Conservation (phyloP, 2,329 filamentous ascomycete species). For the Aspergillus sp. region DNA sequence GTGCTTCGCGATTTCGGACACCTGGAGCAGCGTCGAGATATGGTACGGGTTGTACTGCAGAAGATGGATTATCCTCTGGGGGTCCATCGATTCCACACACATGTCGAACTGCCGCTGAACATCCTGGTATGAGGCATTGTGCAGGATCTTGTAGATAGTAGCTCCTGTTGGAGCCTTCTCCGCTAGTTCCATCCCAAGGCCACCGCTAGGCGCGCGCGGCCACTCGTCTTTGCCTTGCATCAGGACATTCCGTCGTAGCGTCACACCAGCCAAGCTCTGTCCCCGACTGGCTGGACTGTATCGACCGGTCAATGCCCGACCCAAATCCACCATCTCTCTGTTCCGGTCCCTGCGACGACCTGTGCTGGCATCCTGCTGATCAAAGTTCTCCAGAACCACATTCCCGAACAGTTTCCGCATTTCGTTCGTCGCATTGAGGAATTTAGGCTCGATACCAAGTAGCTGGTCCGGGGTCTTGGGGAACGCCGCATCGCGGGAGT, state of each 20-base stretch:
- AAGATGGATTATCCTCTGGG: constrained; percentile 74
- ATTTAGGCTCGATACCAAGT: constrained; percentile 63
- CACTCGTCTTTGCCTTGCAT: constrained; percentile 84
- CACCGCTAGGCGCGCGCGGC: constrained; percentile 75
- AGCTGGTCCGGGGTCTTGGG: constrained; percentile 48
- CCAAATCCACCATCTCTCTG: constrained; percentile 47
- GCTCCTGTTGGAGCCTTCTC: constrained; percentile 56
- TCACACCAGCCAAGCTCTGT: constrained; percentile 66
- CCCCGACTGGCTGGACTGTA: constrained; percentile 55
- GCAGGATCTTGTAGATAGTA: constrained; percentile 73
- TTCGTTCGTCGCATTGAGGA: constrained; percentile 84
- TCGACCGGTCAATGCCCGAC: constrained; percentile 54
- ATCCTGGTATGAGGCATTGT: constrained; percentile 70
- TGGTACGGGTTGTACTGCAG: constrained; percentile 80
- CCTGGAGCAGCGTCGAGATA: constrained; percentile 88
- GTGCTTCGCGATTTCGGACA: constrained; percentile 87
- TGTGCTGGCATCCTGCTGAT: constrained; percentile 43
- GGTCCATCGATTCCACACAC: constrained; percentile 80
- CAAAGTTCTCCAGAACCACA: constrained; percentile 59
- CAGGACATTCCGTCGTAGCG: constrained; percentile 75
- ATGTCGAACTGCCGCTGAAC: constrained; percentile 74
- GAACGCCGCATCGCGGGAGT: constrained; percentile 31
- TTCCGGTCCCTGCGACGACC: constrained; percentile 56
- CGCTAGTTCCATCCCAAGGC: constrained; percentile 75
- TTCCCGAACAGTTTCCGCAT: constrained; percentile 76